Percentiles rank a stretch among this genome's conserved stretches.
Conservation (phyloP, 306 rosid genomes). For the Fagus crenata region DNA sequence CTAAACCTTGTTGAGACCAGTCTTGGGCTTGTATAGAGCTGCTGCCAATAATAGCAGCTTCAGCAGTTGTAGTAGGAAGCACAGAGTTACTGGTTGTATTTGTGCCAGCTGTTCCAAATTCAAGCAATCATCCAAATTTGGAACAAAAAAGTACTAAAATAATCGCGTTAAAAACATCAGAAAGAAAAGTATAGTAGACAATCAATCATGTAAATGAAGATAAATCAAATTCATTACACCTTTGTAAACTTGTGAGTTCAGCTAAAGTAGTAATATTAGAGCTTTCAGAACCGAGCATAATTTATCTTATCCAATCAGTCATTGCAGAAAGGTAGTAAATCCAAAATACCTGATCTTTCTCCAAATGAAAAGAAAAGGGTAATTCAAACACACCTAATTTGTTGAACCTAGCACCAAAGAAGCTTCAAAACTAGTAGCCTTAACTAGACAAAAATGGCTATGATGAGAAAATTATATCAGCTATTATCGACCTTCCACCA, state of each 20-base stretch:
- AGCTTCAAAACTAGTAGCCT: not conserved
- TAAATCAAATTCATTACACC: not conserved
- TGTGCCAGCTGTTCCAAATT: slow-evolving; percentile 42
- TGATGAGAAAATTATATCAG: not conserved
- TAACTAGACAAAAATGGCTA: not conserved
- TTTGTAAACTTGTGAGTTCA: not conserved
- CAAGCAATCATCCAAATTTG: slow-evolving; percentile 28
- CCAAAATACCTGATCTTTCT: not conserved
- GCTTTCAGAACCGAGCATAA: not conserved
- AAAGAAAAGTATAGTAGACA: not conserved
- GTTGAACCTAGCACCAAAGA: not conserved
- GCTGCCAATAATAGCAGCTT: slow-evolving; percentile 31
- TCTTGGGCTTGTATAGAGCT: slow-evolving; percentile 36
- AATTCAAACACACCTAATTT: not conserved
- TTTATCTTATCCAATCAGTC: slow-evolving; percentile 4
- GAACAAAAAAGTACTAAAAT: not conserved
- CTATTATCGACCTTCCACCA: not conserved
- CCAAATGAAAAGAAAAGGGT: not conserved
- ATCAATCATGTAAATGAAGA: not conserved
- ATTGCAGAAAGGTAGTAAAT: not conserved
- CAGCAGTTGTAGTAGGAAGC: slow-evolving; percentile 36
- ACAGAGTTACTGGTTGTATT: slow-evolving; percentile 36
- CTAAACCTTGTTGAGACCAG: slow-evolving; percentile 44
- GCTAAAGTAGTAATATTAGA: not conserved
- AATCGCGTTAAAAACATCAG: not conserved